Conservation (phyloP, 306 rosid species). For the Argentina anserina region DNA sequence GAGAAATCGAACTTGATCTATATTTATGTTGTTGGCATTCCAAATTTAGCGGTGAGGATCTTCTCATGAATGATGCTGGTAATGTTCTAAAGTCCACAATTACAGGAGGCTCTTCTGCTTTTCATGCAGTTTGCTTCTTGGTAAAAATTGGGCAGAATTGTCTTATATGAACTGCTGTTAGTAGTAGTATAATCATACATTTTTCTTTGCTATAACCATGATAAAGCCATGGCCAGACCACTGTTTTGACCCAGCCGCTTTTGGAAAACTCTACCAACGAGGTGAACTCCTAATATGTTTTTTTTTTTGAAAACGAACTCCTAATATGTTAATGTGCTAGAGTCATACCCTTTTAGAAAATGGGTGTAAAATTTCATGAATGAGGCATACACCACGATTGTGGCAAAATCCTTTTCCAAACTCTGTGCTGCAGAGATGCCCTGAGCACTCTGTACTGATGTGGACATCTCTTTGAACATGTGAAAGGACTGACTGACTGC, state of each 20-base stretch:
- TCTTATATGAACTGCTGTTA: background rate
- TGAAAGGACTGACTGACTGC: background rate
- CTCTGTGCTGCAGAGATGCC: background rate
- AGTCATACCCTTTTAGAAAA: background rate
- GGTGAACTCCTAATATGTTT: background rate
- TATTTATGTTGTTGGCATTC: conserved; percentile 63
- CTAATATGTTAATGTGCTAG: background rate
- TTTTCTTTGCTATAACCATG: background rate
- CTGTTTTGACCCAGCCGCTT: background rate
- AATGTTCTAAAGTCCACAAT: conserved; percentile 34
- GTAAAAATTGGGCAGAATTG: conserved; percentile 7
- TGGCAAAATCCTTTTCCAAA: background rate
- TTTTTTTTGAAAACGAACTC: no score
- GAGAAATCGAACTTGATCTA: conserved; percentile 55
- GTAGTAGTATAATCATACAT: background rate
- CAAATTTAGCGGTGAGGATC: conserved; percentile 75
- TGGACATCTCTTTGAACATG: background rate
- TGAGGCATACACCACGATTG: background rate
- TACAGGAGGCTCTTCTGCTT: conserved; percentile 34
- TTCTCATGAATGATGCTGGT: conserved; percentile 48
- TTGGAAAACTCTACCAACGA: background rate
- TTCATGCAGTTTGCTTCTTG: conserved; percentile 36
- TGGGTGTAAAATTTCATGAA: background rate
- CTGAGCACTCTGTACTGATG: background rate
- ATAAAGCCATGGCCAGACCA: background rate